Percentiles rank a stretch among this genome's conserved stretches.
Conservation (phyloP, 2,329 filamentous ascomycete genomes). For the Talaromyces sp. region DNA sequence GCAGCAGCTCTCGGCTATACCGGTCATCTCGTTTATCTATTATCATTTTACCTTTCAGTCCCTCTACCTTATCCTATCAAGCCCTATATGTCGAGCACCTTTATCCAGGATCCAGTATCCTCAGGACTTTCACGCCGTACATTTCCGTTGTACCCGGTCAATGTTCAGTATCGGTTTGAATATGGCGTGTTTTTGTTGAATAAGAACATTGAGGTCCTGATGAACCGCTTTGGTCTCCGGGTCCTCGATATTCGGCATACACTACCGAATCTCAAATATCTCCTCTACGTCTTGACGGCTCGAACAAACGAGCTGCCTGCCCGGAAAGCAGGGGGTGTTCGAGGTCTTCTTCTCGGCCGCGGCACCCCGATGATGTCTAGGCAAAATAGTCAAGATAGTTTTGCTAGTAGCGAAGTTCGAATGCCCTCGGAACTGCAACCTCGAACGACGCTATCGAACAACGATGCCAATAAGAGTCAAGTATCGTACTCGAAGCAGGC, state of each 20-base stretch:
- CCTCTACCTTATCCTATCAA: constrained; percentile 77
- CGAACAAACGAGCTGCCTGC: constrained; percentile 63
- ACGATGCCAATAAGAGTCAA: not conserved
- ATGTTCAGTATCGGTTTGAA: constrained; percentile 84
- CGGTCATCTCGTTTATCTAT: constrained; percentile 67
- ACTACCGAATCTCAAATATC: constrained; percentile 86
- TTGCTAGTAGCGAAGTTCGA: constrained; percentile 29
- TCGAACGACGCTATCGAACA: not conserved
- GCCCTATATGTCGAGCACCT: constrained; percentile 68
- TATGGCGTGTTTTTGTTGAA: constrained; percentile 97
- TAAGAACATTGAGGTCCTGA: constrained; percentile 79
- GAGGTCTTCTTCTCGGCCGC: constrained; percentile 43
- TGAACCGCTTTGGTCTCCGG: constrained; percentile 65
- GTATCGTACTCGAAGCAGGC: not conserved
- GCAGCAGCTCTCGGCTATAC: constrained; percentile 80
- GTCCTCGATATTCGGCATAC: constrained; percentile 90
- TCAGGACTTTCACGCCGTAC: constrained; percentile 55
- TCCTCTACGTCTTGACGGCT: constrained; percentile 84
- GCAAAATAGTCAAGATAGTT: constrained; percentile 41
- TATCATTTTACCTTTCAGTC: constrained; percentile 78
- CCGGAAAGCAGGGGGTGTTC: constrained; percentile 53
- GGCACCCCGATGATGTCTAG: constrained; percentile 38
- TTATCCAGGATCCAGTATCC: constrained; percentile 71
- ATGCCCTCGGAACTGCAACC: constrained; percentile 13
- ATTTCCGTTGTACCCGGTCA: constrained; percentile 77